Base-by-base conservation (phyloP, 192 early-diverging fungal genomes). In the Mortierella claussenii region DNA sequence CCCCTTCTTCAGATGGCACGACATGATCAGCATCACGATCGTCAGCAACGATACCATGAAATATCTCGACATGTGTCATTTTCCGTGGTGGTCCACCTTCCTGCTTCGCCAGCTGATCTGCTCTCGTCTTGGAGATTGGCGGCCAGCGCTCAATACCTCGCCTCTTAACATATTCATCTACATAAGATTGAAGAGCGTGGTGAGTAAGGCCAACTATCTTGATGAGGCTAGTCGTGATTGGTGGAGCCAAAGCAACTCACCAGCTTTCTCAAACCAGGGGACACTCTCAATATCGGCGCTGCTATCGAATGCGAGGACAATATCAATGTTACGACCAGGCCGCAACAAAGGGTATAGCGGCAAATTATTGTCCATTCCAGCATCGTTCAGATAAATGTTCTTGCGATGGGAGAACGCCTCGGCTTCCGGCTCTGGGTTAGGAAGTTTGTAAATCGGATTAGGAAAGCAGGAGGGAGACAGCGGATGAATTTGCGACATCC, bases 331-430 rank as follows among this genome's bases (percentile, higher is more conserved):
- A 11, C 94, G 85, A 17, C 87, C 89, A 3, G 84, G 80, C 6
- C 90, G 74, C 26, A 90, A 62, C 18, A 95, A 60, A 20, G 92
- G 89, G 24, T 92, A 90, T 42, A 95, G 85, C 0, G 94, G 91
- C 37, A 92, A 78, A 68, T 95, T 94, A 70, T 95, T 95, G 46
- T 92, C 87, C 78, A 90, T 83, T 9, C 91, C 93, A 17, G 91
- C 92, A 75, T 95, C 93, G 80, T 90, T 90, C 42, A 93, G 68
- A 24, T 84, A 88, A 62, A 65, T 47, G 66, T 79, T 55, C 51
- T 66, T 78, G 54, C 51, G 45, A 21, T 76, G 65, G 49, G 65
- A 69, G 18, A 75, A 32, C 12, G 34, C 37, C 12, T 64, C 65
- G 6, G 64, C 66, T 27, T 65, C 62, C 7, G 75, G 67, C 49